Evolutionary conservation across 2,329 filamentous ascomycete genomes (phyloP), one percentile per base, ranked within the genome.

Genomic region (Trichoderma sp.): DNA sequence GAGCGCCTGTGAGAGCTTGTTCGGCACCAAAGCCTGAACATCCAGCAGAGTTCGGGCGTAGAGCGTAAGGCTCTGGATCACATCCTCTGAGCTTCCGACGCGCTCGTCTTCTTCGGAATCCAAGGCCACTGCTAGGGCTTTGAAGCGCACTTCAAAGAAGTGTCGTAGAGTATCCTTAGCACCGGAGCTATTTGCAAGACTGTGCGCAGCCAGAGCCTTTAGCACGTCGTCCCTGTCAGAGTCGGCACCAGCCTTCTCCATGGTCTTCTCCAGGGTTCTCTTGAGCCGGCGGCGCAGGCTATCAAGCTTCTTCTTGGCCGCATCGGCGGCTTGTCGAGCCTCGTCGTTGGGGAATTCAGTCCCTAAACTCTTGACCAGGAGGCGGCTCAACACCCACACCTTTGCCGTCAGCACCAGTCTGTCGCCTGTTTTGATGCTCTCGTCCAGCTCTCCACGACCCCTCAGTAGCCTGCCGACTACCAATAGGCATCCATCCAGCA

Each of bases 151-250:
- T 66, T 90, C 87, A 64, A 97, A 86, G 76, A 98, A 95, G 81
- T 96, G 91, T 8, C 89, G 85, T 68, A 98, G 81, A 0, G 93
- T 92, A 78, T 97, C 94, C 71, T 88, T 90, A 0, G 93, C 90
- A 0, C 94, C 92, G 0, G 92, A 94, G 77, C 89, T 97, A 3
- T 92, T 94, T 1, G 91, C 89, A 65, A 98, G 85, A 73, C 93
- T 94, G 79, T 94, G 95, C 0, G 95, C 94, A 71, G 91, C 92
- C 75, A 98, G 85, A 0, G 91, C 90, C 76, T 93, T 91, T 14
- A 95, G 84, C 18, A 96, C 86, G 26, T 88, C 84, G 73, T 85
- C 77, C 72, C 85, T 76, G 75, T 86, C 75, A 73, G 80, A 73
- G 77, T 83, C 73, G 76, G 86, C 80, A 86, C 91, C 87, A 30